Evolutionary conservation across 2,329 filamentous ascomycete species (phyloP).

Genomic region (Cercospora janseana): DNA sequence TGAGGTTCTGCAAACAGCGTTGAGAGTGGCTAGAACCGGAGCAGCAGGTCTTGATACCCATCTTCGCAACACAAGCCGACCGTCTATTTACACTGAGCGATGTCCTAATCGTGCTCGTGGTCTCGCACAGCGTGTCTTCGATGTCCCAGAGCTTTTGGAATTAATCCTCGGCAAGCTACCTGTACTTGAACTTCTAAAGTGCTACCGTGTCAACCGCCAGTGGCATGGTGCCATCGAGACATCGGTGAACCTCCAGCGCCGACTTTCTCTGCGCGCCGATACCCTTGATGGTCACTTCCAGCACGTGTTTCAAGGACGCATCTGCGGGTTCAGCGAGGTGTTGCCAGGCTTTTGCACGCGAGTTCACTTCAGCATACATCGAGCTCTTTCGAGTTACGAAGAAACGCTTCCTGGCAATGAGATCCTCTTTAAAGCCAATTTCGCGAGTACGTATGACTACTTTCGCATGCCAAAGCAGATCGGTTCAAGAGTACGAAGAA

Average conservation of each 20-base stretch:
- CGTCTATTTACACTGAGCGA: conserved; percentile 7
- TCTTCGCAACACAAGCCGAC: conserved; percentile 4
- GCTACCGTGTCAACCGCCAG: conserved; percentile 5
- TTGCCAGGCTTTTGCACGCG: neutral
- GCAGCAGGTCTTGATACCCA: conserved; percentile 7
- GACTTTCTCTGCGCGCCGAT: conserved; percentile 5
- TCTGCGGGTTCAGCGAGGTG: conserved; percentile 5
- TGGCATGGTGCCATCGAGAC: conserved; percentile 9
- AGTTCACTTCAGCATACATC: conserved; percentile 6
- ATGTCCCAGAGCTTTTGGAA: conserved; percentile 9
- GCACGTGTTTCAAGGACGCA: conserved; percentile 3
- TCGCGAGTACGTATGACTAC: neutral
- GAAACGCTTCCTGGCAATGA: conserved; percentile 10
- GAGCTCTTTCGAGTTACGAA: conserved; percentile 1
- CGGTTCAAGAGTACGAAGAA: neutral
- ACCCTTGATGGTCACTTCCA: conserved; percentile 6
- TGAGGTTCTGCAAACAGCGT: neutral
- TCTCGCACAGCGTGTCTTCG: conserved; percentile 9
- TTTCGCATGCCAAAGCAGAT: neutral
- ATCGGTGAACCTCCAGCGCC: conserved; percentile 3
- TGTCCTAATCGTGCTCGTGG: conserved; percentile 6
- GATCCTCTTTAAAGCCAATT: conserved; percentile 12
- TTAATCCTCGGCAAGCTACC: conserved; percentile 13
- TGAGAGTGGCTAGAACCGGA: neutral
- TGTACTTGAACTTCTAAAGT: conserved; percentile 10